Percentiles rank a stretch among this genome's conserved stretches.
Conservation (phyloP, 1,284 basidiomycete genomes). For the Amylostereum chailletii region DNA sequence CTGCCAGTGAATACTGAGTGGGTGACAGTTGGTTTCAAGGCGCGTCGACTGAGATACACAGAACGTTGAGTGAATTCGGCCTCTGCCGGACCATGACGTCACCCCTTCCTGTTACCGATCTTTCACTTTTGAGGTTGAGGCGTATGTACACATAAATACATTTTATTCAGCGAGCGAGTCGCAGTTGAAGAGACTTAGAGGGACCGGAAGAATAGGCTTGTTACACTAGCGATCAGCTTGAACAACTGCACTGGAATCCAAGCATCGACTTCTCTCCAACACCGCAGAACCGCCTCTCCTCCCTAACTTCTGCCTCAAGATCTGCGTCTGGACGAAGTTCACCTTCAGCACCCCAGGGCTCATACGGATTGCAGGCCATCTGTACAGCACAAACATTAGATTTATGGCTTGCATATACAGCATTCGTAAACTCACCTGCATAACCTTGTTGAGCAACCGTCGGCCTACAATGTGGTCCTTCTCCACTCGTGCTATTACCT, state of each 20-base stretch:
- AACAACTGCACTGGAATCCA: constrained; percentile 92
- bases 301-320: constrained; percentile 50
- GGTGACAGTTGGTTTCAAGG: too few relatives aligned
- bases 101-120: too few relatives aligned
- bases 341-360: constrained; percentile 70
- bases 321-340: constrained; percentile 28
- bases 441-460: constrained; percentile 61
- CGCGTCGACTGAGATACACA: too few relatives aligned
- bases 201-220: too few relatives aligned
- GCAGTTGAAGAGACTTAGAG: too few relatives aligned
- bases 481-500: constrained; percentile 72
- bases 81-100: too few relatives aligned
- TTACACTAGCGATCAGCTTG: constrained; percentile 40
- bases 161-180: too few relatives aligned
- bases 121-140: too few relatives aligned
- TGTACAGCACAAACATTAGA: constrained; percentile 22
- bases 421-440: constrained; percentile 43
- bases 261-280: constrained; percentile 69
- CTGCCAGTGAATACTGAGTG: too few relatives aligned
- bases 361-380: constrained; percentile 79
- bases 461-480: constrained; percentile 48
- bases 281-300: constrained; percentile 73
- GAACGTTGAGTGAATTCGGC: too few relatives aligned
- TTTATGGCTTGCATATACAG: constrained; percentile 1
- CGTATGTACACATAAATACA: too few relatives aligned